Conservation (phyloP, 345 rosid genomes). For the Geranium brycei region DNA sequence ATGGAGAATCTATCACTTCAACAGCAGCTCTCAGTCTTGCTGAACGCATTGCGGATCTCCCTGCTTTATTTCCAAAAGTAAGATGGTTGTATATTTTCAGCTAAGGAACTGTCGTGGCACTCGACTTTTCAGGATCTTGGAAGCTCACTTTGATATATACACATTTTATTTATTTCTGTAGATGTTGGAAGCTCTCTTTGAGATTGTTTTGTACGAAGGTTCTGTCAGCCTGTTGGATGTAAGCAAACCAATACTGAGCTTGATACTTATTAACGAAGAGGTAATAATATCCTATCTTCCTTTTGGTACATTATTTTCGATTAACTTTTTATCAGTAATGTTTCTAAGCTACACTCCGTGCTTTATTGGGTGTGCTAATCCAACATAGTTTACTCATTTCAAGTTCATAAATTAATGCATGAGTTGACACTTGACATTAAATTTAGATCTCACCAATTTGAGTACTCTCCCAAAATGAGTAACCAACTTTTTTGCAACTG, state of each 20-base stretch:
- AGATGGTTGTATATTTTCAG: slow-evolving; percentile 9
- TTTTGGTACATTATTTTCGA: no score
- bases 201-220: slow-evolving; percentile 86
- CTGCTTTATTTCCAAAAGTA: slow-evolving; percentile 90
- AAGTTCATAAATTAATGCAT: no score
- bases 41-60: slow-evolving; percentile 76
- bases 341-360: background rate
- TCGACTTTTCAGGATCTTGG: slow-evolving; percentile 9
- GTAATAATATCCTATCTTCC: slow-evolving; percentile 15
- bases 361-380: no score
- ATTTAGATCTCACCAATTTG: no score
- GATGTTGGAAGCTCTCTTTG: slow-evolving; percentile 87
- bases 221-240: slow-evolving; percentile 96
- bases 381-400: no score
- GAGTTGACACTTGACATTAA: no score
- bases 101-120: no score
- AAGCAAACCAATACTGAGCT: slow-evolving; percentile 92
- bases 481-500: no score
- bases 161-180: slow-evolving; percentile 9
- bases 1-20: slow-evolving; percentile 73
- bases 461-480: no score
- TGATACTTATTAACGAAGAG: slow-evolving; percentile 83
- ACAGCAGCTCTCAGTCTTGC: slow-evolving; percentile 69
- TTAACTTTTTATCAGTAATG: background rate
- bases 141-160: slow-evolving; percentile 61